phyloP scores from a whole-genome alignment of 371 early-diverging fungal species.

The Zychaea mexicana region DNA sequence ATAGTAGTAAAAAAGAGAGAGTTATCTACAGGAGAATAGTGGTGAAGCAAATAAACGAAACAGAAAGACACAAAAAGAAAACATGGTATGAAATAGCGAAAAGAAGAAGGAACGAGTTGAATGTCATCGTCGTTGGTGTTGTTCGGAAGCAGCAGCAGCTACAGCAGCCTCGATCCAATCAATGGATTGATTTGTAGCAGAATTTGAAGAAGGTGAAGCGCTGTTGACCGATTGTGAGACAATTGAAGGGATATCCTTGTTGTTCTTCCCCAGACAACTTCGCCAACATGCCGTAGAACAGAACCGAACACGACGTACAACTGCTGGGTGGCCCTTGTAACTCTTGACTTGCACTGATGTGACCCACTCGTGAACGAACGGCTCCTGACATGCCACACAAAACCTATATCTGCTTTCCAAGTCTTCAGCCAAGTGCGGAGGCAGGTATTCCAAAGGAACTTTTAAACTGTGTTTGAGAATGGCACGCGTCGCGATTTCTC shows the following conservation, averaged over 20 bases:
- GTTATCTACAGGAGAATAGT: neutral
- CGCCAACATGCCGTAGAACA: conserved; percentile 57
- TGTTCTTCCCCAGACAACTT: conserved; percentile 18
- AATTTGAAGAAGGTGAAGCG: neutral
- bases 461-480: conserved; percentile 20
- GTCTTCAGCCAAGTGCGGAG: conserved; percentile 46
- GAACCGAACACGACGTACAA: conserved; percentile 60
- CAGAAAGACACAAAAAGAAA: neutral
- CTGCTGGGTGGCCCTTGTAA: conserved; percentile 62
- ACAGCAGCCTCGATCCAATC: conserved; percentile 8
- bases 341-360: conserved; percentile 63
- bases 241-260: conserved; percentile 1
- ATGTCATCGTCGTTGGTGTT: too few species aligned
- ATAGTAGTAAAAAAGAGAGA: neutral
- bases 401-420: conserved; percentile 38
- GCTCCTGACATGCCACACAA: conserved; percentile 51
- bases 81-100: neutral
- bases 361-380: conserved; percentile 67
- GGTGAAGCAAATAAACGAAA: too few species aligned
- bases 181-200: neutral
- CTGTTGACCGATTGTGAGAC: neutral
- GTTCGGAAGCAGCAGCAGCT: conserved; percentile 1
- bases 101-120: too few species aligned
- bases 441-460: conserved; percentile 35
- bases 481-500: conserved; percentile 34